phyloP scores from a whole-genome alignment of 345 rosid species.

The Euphorbia lathyris region DNA sequence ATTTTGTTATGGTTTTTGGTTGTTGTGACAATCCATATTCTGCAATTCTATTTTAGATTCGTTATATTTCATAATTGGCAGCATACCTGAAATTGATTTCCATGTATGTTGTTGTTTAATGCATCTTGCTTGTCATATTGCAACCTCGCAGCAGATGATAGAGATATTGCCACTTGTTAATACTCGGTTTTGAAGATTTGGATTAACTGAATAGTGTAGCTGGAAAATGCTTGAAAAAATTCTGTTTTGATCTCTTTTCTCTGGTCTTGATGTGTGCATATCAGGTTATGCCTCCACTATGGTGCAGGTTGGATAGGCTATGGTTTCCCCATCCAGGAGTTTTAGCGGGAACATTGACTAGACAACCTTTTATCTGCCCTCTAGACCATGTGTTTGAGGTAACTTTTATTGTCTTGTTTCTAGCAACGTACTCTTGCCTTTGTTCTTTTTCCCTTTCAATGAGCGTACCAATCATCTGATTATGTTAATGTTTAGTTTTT shows the following conservation, averaged over 20 bases:
- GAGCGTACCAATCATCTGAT: constrained; percentile 6
- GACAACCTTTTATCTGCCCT: constrained; percentile 95
- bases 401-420: constrained; percentile 12
- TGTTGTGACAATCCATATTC: background rate
- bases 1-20: background rate
- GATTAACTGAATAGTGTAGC: background rate
- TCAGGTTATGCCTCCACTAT: constrained; percentile 95
- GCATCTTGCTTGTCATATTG: background rate
- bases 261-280: constrained; percentile 19
- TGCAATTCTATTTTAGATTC: background rate
- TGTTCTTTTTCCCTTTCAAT: background rate
- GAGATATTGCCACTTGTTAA: background rate
- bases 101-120: background rate
- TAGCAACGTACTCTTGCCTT: background rate
- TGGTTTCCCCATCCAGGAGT: constrained; percentile 99
- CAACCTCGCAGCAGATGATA: background rate
- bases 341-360: constrained; percentile 81
- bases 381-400: constrained; percentile 99
- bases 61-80: too few relatives aligned
- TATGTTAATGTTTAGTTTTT: background rate
- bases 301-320: constrained; percentile 98
- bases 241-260: constrained; percentile 12
- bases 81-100: too few relatives aligned
- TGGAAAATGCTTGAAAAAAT: constrained; percentile 8
- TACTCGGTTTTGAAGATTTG: background rate